A percentile compares a stretch with the other conserved stretches of the same genome.
Evolutionary conservation across 192 early-diverging fungal species (phyloP).

Genomic region (Gonapodya sp.): DNA sequence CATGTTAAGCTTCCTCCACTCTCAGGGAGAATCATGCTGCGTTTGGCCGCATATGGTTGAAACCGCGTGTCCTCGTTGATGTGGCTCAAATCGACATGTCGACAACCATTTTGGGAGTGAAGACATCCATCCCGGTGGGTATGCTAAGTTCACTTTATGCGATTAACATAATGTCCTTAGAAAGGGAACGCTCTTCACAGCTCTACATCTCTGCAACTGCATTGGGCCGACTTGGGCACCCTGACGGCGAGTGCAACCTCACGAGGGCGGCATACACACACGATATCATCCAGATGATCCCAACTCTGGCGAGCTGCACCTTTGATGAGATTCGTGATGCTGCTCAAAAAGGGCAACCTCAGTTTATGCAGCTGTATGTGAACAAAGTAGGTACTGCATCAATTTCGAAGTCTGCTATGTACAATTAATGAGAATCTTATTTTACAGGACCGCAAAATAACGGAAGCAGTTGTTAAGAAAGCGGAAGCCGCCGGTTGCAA

Average conservation of each 20-base stretch:
- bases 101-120: conserved; percentile 29
- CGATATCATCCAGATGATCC: conserved; percentile 66
- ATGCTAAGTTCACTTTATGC: too few relatives aligned
- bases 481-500: conserved; percentile 32
- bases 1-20: not conserved
- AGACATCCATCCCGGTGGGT: conserved; percentile 19
- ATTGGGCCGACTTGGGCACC: conserved; percentile 53
- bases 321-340: conserved; percentile 44
- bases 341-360: conserved; percentile 21
- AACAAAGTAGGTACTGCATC: conserved; percentile 19
- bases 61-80: conserved; percentile 41
- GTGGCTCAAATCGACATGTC: conserved; percentile 28
- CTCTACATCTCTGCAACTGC: conserved; percentile 36
- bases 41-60: conserved; percentile 59
- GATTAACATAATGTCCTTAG: too few relatives aligned
- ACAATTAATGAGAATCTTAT: not conserved
- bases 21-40: conserved; percentile 63
- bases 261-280: conserved; percentile 41
- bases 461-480: conserved; percentile 23
- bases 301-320: conserved; percentile 60
- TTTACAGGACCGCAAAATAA: conserved; percentile 26
- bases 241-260: conserved; percentile 60
- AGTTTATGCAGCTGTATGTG: conserved; percentile 50
- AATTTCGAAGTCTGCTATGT: not conserved
- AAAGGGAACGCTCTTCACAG: too few relatives aligned